A percentile compares a stretch with the other conserved stretches of the same genome.
These are phyloP conservation scores for Saccharomyces hybrid DNA, from an alignment of 1,139 yeast genomes.

Conservation along the genomic window DNA sequence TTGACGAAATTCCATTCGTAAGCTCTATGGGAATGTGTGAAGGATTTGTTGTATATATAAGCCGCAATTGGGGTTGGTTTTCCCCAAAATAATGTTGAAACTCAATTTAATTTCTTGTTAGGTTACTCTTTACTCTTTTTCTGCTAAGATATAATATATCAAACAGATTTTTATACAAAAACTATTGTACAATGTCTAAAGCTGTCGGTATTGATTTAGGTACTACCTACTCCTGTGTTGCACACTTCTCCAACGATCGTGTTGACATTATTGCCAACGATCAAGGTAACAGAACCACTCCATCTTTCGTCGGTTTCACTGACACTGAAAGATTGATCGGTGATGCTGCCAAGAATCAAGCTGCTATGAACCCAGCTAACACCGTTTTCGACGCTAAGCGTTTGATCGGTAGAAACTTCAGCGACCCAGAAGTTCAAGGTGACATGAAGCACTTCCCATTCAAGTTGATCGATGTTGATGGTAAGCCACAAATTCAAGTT, in stretches of 20 bases:
- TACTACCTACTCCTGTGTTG: constrained; percentile 98
- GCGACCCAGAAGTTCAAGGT: constrained; percentile 85
- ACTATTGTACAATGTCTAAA: constrained; percentile 23
- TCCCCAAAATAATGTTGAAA: neutral
- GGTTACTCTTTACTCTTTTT: neutral
- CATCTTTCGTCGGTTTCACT: constrained; percentile 97
- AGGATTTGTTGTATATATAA: neutral
- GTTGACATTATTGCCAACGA: constrained; percentile 96
- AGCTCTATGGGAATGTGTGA: neutral
- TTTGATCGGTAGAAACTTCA: constrained; percentile 92
- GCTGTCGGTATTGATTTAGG: constrained; percentile 45
- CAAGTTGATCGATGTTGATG: constrained; percentile 79
- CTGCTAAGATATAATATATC: neutral
- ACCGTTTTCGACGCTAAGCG: constrained; percentile 98
- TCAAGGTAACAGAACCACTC: constrained; percentile 99
- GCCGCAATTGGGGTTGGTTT: neutral
- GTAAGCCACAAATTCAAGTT: constrained; percentile 91
- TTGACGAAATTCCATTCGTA: neutral
- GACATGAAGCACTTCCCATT: constrained; percentile 97
- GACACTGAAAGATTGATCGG: constrained; percentile 97
- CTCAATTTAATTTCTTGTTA: neutral
- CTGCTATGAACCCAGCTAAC: constrained; percentile 95
- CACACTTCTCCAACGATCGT: constrained; percentile 81
- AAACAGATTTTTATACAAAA: neutral
- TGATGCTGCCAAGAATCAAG: constrained; percentile 99